A percentile compares a stretch with the other conserved stretches of the same genome.
These are phyloP conservation scores for Agrocybe praecox DNA, from an alignment of 768 basidiomycete species.

Conservation along the genomic window DNA sequence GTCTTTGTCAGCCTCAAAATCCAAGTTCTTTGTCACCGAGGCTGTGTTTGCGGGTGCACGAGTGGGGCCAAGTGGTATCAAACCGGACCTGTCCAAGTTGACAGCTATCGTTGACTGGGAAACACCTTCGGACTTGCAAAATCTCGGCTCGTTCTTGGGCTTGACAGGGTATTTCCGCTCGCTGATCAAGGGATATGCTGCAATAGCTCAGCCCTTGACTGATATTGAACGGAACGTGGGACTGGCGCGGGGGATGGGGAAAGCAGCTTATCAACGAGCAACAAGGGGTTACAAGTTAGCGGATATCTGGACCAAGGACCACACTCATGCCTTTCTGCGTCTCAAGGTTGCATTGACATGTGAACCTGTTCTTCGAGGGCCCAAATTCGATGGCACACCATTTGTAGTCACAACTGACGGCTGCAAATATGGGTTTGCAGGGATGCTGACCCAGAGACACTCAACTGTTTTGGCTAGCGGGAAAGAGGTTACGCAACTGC, in stretches of 20 bases:
- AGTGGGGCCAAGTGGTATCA: slow-evolving; percentile 33
- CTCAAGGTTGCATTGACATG: slow-evolving; percentile 32
- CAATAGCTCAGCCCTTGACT: slow-evolving; percentile 28
- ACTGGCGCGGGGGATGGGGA: slow-evolving; percentile 17
- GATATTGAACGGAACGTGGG: slow-evolving; percentile 25
- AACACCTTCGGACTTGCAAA: slow-evolving; percentile 24
- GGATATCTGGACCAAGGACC: slow-evolving; percentile 14
- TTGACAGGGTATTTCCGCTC: slow-evolving; percentile 35
- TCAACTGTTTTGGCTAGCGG: slow-evolving; percentile 22
- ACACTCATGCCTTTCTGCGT: slow-evolving; percentile 21
- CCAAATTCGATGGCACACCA: slow-evolving; percentile 30
- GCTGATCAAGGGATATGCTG: slow-evolving; percentile 35
- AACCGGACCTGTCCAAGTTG: slow-evolving; percentile 36
- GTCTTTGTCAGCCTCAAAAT: slow-evolving; percentile 39
- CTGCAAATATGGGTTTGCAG: slow-evolving; percentile 35
- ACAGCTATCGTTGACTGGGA: slow-evolving; percentile 37
- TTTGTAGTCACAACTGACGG: slow-evolving; percentile 42
- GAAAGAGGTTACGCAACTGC: slow-evolving; percentile 15
- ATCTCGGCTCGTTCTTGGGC: slow-evolving; percentile 36
- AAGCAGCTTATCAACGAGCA: slow-evolving; percentile 24
- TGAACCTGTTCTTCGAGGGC: slow-evolving; percentile 32
- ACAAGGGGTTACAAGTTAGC: slow-evolving; percentile 18
- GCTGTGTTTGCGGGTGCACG: slow-evolving; percentile 35
- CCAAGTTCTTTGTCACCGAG: slow-evolving; percentile 35
- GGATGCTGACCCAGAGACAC: slow-evolving; percentile 26